Evolutionary conservation across 768 basidiomycete genomes (phyloP), one percentile per base, ranked within the genome.

Genomic region (Mycena belliarum): DNA sequence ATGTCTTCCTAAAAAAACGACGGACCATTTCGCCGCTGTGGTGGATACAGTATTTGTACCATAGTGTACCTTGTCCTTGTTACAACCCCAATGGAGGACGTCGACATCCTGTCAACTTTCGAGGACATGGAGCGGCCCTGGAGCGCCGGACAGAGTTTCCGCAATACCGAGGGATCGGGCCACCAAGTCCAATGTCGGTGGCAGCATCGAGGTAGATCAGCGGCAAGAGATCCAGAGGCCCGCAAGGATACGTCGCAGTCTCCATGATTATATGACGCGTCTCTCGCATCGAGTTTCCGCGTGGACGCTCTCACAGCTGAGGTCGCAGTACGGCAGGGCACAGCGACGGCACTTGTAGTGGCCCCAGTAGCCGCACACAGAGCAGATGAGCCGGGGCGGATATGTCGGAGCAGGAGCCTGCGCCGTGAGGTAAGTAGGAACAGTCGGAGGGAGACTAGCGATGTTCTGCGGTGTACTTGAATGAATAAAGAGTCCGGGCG

Each of bases 351-450:
- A 95, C 53, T 82, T 86, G 68, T 95, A 94, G 5, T 77, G 76
- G 7, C 89, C 91, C 82, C 83, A 89, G 70, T 90, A 93, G 3
- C 93, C 91, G 64, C 93, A 94, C 24, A 93, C 88, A n/a, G 90
- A 85, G 67, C 93, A 95, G 15, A 94, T 67, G 62, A 84, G 73
- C 40, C 90, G 84, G 9, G 87, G 81, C 7, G 92, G 90, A 55
- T 86, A 82, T 1, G 69, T 70, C 0, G 89, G 74, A 1, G 84
- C 77, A 2, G 86, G 82, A 1, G 86, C 80, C 28, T 72, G 76
- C 15, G 87, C 88, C 20, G 86, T 90, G 57, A 93, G 69, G 75
- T 95, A 94, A 18, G 83, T 86, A 7, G 90, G 83, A 15, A 79
- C 74, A 37, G 74, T 71, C 5, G 82, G 54, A 4, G 84, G 81